Conservation (phyloP, 1,139 yeast genomes). For the Geotrichum citri-aurantii region DNA sequence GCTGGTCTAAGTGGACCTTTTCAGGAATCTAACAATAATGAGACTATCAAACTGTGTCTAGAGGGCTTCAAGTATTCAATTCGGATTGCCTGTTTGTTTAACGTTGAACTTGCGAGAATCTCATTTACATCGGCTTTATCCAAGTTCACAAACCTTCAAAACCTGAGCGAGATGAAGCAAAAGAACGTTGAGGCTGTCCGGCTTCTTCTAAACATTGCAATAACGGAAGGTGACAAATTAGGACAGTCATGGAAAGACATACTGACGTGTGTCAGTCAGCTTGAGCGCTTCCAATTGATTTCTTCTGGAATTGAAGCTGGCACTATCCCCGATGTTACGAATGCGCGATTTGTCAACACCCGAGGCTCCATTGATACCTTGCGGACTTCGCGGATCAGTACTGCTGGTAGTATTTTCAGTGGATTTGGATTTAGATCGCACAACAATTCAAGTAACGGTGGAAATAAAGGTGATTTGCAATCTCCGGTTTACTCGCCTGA, state of each 20-base stretch:
- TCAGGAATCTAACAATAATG: conserved; percentile 79
- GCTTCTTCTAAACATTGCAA: conserved; percentile 68
- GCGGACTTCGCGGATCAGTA: conserved; percentile 28
- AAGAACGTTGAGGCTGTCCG: conserved; percentile 81
- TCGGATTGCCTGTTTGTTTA: conserved; percentile 79
- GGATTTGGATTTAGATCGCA: conserved; percentile 35
- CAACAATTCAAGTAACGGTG: conserved; percentile 28
- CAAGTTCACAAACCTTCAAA: conserved; percentile 77
- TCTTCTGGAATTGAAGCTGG: conserved; percentile 86
- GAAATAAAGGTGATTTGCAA: not conserved
- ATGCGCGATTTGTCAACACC: conserved; percentile 53
- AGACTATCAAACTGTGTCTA: conserved; percentile 62
- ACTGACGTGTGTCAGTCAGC: conserved; percentile 75
- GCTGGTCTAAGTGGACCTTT: conserved; percentile 94
- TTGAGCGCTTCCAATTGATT: conserved; percentile 82
- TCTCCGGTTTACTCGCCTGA: conserved; percentile 39
- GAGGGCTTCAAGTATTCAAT: conserved; percentile 83
- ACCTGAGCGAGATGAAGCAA: conserved; percentile 67
- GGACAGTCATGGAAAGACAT: conserved; percentile 79
- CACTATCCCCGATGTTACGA: conserved; percentile 77
- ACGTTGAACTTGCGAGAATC: conserved; percentile 74
- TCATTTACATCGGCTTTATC: conserved; percentile 88
- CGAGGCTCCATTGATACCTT: conserved; percentile 43
- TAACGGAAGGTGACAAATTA: conserved; percentile 68
- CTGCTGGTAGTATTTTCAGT: conserved; percentile 11